These are phyloP conservation scores for Candida corydali DNA, from an alignment of 805 yeast species.

Conservation along the genomic window DNA sequence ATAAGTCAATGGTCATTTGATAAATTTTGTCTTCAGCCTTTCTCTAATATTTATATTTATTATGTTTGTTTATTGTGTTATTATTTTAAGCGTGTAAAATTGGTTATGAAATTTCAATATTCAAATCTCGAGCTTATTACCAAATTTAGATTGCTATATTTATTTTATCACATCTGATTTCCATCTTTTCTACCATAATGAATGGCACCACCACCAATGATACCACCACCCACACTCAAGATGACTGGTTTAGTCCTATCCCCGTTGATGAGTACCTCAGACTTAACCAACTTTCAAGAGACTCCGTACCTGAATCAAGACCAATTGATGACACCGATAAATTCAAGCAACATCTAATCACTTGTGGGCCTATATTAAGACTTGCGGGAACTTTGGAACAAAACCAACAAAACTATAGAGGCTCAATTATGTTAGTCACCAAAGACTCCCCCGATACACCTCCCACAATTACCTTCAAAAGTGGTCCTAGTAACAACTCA, in stretches of 20 bases:
- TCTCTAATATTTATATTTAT: too few species aligned
- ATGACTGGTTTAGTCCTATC: slow-evolving; percentile 15
- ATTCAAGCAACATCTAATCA: slow-evolving; percentile 36
- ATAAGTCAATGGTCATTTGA: too few species aligned
- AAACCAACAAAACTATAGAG: slow-evolving; percentile 53
- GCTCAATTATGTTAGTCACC: slow-evolving; percentile 62
- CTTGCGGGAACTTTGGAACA: slow-evolving; percentile 60
- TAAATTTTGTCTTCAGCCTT: too few species aligned
- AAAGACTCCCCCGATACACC: slow-evolving; percentile 27
- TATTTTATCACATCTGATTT: too few species aligned
- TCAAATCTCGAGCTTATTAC: too few species aligned
- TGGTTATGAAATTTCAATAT: too few species aligned
- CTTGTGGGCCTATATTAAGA: slow-evolving; percentile 78
- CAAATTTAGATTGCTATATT: too few species aligned
- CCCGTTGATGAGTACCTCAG: slow-evolving; percentile 27
- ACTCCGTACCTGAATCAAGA: slow-evolving; percentile 23
- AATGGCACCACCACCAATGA: not conserved
- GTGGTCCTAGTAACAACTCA: slow-evolving; percentile 30
- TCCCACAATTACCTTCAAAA: slow-evolving; percentile 29
- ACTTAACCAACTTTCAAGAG: slow-evolving; percentile 19
- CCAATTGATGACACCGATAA: slow-evolving; percentile 19
- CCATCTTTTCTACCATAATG: not conserved
- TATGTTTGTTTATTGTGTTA: too few species aligned
- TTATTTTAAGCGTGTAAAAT: too few species aligned
- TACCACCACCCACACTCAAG: not conserved